Conservation (phyloP, 345 rosid species). For the Rhodamnia rubescens region DNA sequence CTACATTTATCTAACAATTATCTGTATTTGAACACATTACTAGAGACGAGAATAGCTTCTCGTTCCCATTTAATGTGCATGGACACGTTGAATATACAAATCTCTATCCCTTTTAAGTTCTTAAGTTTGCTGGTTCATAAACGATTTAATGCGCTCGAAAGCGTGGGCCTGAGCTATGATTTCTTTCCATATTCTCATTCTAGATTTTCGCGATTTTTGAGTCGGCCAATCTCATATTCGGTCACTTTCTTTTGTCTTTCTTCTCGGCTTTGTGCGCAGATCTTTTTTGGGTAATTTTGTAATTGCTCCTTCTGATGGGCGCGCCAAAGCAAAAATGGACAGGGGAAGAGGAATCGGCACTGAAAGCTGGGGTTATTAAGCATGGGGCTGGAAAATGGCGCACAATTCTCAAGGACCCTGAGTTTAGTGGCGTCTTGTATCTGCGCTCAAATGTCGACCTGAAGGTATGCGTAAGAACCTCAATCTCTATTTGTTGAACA, state of each 20-base stretch:
- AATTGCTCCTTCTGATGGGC: constrained; percentile 44
- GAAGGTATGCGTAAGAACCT: constrained; percentile 33
- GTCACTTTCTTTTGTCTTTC: neutral
- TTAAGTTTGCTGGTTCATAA: neutral
- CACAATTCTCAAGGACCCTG: constrained; percentile 93
- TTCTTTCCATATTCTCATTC: neutral
- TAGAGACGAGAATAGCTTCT: neutral
- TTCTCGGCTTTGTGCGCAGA: neutral
- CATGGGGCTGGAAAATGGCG: constrained; percentile 99
- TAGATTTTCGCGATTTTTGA: neutral
- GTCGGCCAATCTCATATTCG: neutral
- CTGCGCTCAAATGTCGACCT: constrained; percentile 97
- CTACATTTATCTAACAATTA: neutral
- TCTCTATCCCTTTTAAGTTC: neutral
- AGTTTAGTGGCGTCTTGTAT: constrained; percentile 72
- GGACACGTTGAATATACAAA: neutral
- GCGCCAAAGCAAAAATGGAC: constrained; percentile 99
- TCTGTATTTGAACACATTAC: neutral
- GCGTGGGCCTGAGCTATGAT: neutral
- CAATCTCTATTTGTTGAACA: neutral
- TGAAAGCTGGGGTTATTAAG: constrained; percentile 86
- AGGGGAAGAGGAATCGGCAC: constrained; percentile 87
- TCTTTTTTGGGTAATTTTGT: neutral
- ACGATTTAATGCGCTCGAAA: neutral
- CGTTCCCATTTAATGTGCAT: neutral